Conservation (phyloP, 1,284 basidiomycete genomes). For the Rhodofomes roseus region DNA sequence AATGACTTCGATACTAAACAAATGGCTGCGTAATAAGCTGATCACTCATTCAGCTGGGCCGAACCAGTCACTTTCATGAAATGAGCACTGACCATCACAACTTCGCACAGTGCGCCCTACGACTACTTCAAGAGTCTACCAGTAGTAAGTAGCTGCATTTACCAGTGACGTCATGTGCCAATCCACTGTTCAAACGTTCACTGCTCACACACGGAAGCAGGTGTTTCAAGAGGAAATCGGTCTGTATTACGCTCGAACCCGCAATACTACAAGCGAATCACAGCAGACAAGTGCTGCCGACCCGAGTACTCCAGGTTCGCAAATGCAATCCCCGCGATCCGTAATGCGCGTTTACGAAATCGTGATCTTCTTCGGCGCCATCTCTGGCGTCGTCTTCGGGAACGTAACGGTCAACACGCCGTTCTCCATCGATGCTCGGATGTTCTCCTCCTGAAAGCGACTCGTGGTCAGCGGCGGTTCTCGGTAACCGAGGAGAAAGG, state of each 20-base stretch:
- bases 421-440: slow-evolving; percentile 39
- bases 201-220: too few relatives aligned
- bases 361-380: slow-evolving; percentile 28
- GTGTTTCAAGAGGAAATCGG: neutral
- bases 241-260: slow-evolving; percentile 1
- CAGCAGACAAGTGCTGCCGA: neutral
- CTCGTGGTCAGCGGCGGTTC: neutral
- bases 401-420: slow-evolving; percentile 40
- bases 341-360: slow-evolving; percentile 18
- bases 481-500: neutral
- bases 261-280: neutral
- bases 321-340: neutral
- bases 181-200: too few relatives aligned
- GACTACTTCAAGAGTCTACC: too few relatives aligned
- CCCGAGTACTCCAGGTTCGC: neutral
- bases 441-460: slow-evolving; percentile 21
- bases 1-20: too few relatives aligned
- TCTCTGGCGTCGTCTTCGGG: slow-evolving; percentile 33
- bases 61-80: too few relatives aligned
- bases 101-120: too few relatives aligned
- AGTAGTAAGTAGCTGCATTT: too few relatives aligned
- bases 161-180: too few relatives aligned
- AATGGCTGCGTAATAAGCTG: too few relatives aligned
- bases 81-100: too few relatives aligned
- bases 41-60: too few relatives aligned